These are phyloP conservation scores for Pythium folliculosum DNA, from an alignment of 352 stramenopile genomes.

Conservation along the genomic window DNA sequence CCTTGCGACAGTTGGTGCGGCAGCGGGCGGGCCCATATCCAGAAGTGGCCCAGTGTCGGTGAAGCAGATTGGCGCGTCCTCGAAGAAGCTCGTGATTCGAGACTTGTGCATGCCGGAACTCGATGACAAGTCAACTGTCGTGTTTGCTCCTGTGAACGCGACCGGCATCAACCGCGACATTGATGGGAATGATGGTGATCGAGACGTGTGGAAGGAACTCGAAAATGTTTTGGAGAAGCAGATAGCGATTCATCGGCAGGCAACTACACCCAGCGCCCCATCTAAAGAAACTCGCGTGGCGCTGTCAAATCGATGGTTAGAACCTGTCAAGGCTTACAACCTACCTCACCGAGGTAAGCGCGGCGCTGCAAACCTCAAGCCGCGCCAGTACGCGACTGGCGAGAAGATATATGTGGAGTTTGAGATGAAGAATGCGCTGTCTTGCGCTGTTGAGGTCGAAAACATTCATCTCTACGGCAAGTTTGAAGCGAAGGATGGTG, in stretches of 20 bases:
- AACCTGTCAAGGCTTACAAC: slow-evolving; percentile 50
- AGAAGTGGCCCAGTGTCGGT: slow-evolving; percentile 36
- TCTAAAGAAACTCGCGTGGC: slow-evolving; percentile 8
- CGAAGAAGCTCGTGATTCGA: slow-evolving; percentile 65
- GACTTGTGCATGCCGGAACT: slow-evolving; percentile 82
- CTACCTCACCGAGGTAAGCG: slow-evolving; percentile 60
- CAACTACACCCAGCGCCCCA: slow-evolving; percentile 17
- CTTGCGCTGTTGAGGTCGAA: slow-evolving; percentile 79
- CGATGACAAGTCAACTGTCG: slow-evolving; percentile 79
- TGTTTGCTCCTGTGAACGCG: slow-evolving; percentile 78
- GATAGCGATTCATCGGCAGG: slow-evolving; percentile 62
- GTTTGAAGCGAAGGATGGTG: slow-evolving; percentile 38
- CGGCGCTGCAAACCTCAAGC: slow-evolving; percentile 34
- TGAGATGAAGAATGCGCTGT: slow-evolving; percentile 86
- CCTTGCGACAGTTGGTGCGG: slow-evolving; percentile 32
- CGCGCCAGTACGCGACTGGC: slow-evolving; percentile 65
- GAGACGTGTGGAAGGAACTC: slow-evolving; percentile 63
- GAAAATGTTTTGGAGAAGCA: slow-evolving; percentile 61
- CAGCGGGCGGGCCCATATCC: slow-evolving; percentile 18
- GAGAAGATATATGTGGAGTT: slow-evolving; percentile 88
- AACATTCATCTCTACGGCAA: slow-evolving; percentile 82
- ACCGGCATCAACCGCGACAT: slow-evolving; percentile 69
- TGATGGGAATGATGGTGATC: slow-evolving; percentile 59
- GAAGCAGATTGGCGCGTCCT: slow-evolving; percentile 11
- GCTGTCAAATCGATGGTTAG: slow-evolving; percentile 42